A percentile compares a stretch with the other conserved stretches of the same genome.
phyloP scores from a whole-genome alignment of 2,329 filamentous ascomycete species.

The Ophiostoma sp. region DNA sequence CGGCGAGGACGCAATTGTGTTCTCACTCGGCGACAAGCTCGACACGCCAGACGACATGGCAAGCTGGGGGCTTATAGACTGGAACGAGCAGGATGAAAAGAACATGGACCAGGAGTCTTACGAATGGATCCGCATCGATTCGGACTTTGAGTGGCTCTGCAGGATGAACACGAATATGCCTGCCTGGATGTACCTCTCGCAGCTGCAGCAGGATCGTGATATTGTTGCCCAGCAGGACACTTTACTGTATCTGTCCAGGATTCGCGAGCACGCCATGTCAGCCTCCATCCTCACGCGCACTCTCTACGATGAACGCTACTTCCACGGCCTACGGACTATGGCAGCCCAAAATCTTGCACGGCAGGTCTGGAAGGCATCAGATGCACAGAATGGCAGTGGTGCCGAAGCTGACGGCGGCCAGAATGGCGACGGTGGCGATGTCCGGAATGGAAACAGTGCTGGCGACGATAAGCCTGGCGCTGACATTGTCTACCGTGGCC shows the following conservation, averaged over 20 bases:
- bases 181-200: constrained; percentile 95
- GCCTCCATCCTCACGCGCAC: constrained; percentile 87
- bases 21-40: constrained; percentile 84
- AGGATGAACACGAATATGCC: constrained; percentile 76
- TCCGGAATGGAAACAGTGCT: background rate
- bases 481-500: constrained; percentile 32
- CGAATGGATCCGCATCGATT: constrained; percentile 97
- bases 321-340: constrained; percentile 83
- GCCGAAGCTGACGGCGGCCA: background rate
- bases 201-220: constrained; percentile 93
- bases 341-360: constrained; percentile 73
- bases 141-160: constrained; percentile 97
- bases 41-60: constrained; percentile 73
- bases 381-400: constrained; percentile 13
- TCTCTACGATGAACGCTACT: constrained; percentile 86
- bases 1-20: constrained; percentile 69
- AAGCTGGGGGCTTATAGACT: constrained; percentile 82
- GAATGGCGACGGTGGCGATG: constrained; percentile 8
- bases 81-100: constrained; percentile 80
- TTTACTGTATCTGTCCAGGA: constrained; percentile 65
- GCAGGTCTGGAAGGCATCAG: constrained; percentile 48
- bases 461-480: constrained; percentile 13
- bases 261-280: constrained; percentile 69
- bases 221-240: constrained; percentile 81
- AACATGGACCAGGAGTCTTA: constrained; percentile 95